Base-by-base conservation (phyloP, 148 eudicot species). In the Dianthus caryophyllus region DNA sequence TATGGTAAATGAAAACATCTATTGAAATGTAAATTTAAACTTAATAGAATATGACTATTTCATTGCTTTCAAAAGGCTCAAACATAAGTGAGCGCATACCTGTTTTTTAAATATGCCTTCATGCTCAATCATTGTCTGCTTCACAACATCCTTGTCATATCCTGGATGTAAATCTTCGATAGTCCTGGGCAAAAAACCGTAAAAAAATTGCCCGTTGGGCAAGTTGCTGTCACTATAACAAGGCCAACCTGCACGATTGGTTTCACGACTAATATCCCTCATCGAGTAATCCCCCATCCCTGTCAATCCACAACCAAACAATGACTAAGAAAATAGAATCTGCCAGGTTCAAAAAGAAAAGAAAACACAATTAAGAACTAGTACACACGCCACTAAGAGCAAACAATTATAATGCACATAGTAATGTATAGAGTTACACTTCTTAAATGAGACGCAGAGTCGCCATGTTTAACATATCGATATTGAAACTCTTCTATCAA, bases 111-210 rank as follows among this genome's bases (percentile, higher is more conserved):
- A 93, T 14, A 88, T 59, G 1, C 87, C 88, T 75, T 93, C 95
- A 67, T 93, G 98, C 66, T 83, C 85, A 33, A 93, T 87, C 88
- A 93, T 89, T 70, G 75, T 93, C 70, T 85, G 85, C 88, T 85
- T 93, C 58, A 89, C 61, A 25, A 73, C 63, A 78, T 87, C 89
- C 77, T 83, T 93, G 29, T 80, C 87, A 67, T 69, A 80, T 55
- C 81, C 89, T 39, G 84, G 83, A 74, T 71, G 73, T 59, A 70
- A 76, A 66, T 82, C 85, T 58, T 78, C 61, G 18, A 63, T 38
- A 14, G 72, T 69, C 65, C 81, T 76, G 9, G 81, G 84, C 44
- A 74, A 59, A 68, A 74, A 77, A 29, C 82, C 80, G 27, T 84
- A 77, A 65, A 70, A 84, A 80, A 77, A 73, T 31, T 85, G 89